Percentiles rank a stretch among this genome's conserved stretches.
Evolutionary conservation across 768 basidiomycete genomes (phyloP).

Genomic region (Gymnopilus dilepis): DNA sequence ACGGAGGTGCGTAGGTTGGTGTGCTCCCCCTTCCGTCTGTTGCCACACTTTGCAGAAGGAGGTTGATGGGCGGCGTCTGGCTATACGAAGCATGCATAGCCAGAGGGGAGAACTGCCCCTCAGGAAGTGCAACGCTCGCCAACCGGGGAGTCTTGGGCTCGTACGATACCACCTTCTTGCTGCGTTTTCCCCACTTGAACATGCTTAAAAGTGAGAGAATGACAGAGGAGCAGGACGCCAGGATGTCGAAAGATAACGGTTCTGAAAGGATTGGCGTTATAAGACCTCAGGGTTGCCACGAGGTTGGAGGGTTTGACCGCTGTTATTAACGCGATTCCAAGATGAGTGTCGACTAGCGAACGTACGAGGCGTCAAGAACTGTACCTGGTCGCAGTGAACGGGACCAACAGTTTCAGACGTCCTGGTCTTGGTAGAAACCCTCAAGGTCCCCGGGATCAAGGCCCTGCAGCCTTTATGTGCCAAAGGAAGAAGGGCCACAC

Average conservation of each 20-base stretch:
- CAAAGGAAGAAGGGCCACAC: conserved; percentile 27
- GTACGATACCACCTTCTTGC: conserved; percentile 23
- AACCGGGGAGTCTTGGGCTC: conserved; percentile 41
- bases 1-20: conserved; percentile 23
- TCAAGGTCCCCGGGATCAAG: conserved; percentile 31
- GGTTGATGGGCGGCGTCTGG: conserved; percentile 28
- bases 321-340: conserved; percentile 27
- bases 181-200: conserved; percentile 39
- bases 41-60: conserved; percentile 24
- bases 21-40: conserved; percentile 30
- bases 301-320: conserved; percentile 36
- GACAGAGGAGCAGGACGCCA: conserved; percentile 29
- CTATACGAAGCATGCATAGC: conserved; percentile 23
- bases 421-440: conserved; percentile 37
- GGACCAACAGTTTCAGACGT: conserved; percentile 31
- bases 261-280: conserved; percentile 30
- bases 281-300: conserved; percentile 37
- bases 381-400: conserved; percentile 28
- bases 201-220: conserved; percentile 32
- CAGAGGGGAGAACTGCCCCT: conserved; percentile 29
- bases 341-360: conserved; percentile 23
- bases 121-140: conserved; percentile 34
- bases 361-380: conserved; percentile 21
- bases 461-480: conserved; percentile 36
- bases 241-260: conserved; percentile 21